Conservation (phyloP, 257 asterid genomes). For the Salvia rosmarinus region DNA sequence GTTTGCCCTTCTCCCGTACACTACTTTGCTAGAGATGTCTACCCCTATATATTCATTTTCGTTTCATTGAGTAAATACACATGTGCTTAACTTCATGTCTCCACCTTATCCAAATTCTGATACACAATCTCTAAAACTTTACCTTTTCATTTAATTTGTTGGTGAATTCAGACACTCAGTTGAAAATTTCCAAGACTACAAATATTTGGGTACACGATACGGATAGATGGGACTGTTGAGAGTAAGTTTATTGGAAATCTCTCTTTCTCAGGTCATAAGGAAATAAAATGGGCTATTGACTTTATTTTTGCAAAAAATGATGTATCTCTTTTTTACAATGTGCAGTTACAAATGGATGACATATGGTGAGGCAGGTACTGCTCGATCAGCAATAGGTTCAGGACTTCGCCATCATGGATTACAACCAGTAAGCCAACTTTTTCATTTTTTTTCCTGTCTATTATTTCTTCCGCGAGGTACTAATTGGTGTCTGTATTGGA, state of each 20-base stretch:
- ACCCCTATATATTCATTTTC: conserved; percentile 17
- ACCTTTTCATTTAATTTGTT: conserved; percentile 13
- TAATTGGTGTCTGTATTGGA: conserved; percentile 16
- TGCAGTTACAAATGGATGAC: conserved; percentile 74
- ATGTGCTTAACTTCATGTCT: conserved; percentile 1
- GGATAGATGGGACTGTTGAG: conserved; percentile 92
- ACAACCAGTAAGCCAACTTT: conserved; percentile 54
- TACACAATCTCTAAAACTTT: conserved; percentile 22
- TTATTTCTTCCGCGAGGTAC: background rate
- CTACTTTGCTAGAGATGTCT: conserved; percentile 21
- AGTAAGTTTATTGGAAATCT: conserved; percentile 58
- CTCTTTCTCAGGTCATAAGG: conserved; percentile 18
- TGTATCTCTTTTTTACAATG: conserved; percentile 1
- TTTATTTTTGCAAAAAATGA: background rate
- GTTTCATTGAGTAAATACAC: conserved; percentile 7
- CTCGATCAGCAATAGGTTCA: conserved; percentile 89
- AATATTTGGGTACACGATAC: conserved; percentile 93
- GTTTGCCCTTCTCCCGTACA: conserved; percentile 24
- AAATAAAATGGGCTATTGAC: conserved; percentile 6
- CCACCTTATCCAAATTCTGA: background rate
- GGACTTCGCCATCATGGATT: conserved; percentile 76
- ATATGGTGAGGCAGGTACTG: conserved; percentile 86
- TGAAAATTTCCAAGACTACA: conserved; percentile 75
- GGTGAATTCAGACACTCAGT: conserved; percentile 67
- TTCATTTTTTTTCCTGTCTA: background rate